Conservation (phyloP, 1,284 basidiomycete genomes). For the Cryptococcus sp. region DNA sequence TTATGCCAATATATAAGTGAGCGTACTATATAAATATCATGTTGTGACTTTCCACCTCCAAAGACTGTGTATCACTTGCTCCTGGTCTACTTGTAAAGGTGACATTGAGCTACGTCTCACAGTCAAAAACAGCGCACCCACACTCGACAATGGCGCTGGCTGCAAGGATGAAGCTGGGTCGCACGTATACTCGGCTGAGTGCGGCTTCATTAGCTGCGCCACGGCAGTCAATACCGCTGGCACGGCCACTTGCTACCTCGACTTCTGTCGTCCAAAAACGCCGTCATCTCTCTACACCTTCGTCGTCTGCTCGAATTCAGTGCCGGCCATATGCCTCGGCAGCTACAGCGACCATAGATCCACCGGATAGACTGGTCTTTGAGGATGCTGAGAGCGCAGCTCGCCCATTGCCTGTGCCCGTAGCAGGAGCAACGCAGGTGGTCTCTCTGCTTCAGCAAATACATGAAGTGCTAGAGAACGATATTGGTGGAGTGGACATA, state of each 20-base stretch:
- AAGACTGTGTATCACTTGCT: no score
- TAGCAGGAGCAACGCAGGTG: conserved; percentile 10
- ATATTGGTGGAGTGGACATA: conserved; percentile 40
- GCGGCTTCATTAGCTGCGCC: no score
- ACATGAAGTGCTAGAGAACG: conserved; percentile 32
- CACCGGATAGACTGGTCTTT: background rate
- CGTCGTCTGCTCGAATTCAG: background rate
- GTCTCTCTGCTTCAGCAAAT: conserved; percentile 12
- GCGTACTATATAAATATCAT: no score
- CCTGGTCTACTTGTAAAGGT: background rate
- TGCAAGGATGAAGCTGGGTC: no score
- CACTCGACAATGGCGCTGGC: background rate
- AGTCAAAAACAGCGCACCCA: background rate
- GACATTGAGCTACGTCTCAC: background rate
- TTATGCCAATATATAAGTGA: no score
- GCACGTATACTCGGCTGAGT: no score
- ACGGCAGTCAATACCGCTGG: no score
- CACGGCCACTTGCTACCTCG: no score
- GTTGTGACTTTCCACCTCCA: no score
- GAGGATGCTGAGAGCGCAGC: background rate
- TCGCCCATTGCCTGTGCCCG: background rate
- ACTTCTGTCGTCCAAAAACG: background rate
- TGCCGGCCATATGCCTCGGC: conserved; percentile 1
- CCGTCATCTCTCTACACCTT: background rate
- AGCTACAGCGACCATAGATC: background rate